Conservation (phyloP, 805 yeast species). For the Saturnispora serradocipensis region DNA sequence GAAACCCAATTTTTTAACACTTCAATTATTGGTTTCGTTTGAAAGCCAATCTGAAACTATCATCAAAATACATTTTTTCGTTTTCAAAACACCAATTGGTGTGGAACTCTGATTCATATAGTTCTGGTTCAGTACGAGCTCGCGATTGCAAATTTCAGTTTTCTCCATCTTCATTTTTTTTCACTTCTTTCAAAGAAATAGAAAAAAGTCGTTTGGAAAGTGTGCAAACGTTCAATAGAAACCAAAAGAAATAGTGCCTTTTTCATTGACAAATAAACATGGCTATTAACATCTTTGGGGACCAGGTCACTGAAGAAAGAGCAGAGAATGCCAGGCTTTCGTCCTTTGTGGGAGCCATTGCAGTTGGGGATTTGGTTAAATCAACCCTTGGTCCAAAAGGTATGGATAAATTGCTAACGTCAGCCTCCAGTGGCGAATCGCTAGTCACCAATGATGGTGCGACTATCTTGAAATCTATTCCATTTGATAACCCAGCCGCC, state of each 20-base stretch:
- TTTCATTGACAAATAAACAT: constrained; percentile 11
- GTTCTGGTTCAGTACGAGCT: background rate
- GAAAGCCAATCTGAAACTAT: background rate
- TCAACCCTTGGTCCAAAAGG: constrained; percentile 96
- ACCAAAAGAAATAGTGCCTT: background rate
- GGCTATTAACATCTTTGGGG: constrained; percentile 94
- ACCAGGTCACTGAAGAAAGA: constrained; percentile 94
- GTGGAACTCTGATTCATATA: background rate
- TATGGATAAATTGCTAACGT: constrained; percentile 90
- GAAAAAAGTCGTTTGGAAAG: no score
- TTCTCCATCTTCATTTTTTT: background rate
- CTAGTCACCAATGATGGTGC: constrained; percentile 98
- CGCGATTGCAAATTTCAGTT: background rate
- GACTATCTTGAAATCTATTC: constrained; percentile 86
- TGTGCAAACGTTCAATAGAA: background rate
- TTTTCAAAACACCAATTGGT: background rate
- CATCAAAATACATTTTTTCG: background rate
- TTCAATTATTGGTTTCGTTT: background rate
- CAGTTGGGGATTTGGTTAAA: constrained; percentile 95
- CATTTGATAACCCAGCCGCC: constrained; percentile 96
- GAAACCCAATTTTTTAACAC: background rate
- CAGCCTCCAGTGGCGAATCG: constrained; percentile 69
- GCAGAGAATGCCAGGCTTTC: constrained; percentile 97
- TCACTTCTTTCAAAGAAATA: background rate
- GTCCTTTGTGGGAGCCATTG: constrained; percentile 97